A percentile compares a stretch with the other conserved stretches of the same genome.
Evolutionary conservation across 2,329 filamentous ascomycete species (phyloP).

Genomic region (Ophiosphaerella narmari): DNA sequence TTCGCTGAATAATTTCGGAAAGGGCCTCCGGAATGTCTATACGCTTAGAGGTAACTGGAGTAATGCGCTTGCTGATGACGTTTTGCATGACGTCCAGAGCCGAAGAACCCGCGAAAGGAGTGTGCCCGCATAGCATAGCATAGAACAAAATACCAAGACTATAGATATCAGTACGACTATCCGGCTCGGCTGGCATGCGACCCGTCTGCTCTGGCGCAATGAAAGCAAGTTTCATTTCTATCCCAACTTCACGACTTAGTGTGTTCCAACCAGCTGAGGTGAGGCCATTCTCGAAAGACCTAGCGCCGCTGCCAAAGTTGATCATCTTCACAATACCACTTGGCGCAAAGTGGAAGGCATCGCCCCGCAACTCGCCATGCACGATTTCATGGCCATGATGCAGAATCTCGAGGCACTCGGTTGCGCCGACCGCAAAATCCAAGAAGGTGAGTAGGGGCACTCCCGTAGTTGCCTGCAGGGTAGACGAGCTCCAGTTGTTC

Average conservation of each 20-base stretch:
- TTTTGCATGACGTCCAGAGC: conserved; percentile 91
- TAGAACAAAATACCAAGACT: conserved; percentile 88
- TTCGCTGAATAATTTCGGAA: conserved; percentile 83
- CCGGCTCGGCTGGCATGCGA: conserved; percentile 87
- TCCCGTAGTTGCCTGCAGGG: conserved; percentile 51
- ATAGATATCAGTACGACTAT: conserved; percentile 87
- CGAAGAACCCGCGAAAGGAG: conserved; percentile 77
- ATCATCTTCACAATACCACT: conserved; percentile 75
- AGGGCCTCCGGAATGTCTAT: conserved; percentile 84
- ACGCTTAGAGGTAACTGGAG: conserved; percentile 74
- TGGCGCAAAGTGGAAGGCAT: conserved; percentile 88
- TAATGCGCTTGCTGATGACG: conserved; percentile 78
- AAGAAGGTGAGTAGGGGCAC: conserved; percentile 79
- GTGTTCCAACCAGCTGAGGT: conserved; percentile 83
- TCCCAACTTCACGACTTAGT: conserved; percentile 80
- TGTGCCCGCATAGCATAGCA: conserved; percentile 70
- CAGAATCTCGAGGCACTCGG: conserved; percentile 84
- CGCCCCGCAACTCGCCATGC: conserved; percentile 87
- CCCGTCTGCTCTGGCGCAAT: conserved; percentile 96
- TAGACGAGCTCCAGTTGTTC: conserved; percentile 18
- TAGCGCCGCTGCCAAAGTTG: conserved; percentile 83
- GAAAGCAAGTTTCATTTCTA: conserved; percentile 86
- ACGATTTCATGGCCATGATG: conserved; percentile 86
- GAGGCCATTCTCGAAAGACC: conserved; percentile 89
- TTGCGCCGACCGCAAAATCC: conserved; percentile 87